These are phyloP conservation scores for Balamuthia mandrillaris DNA, from an alignment of 208 protist genomes.

Conservation along the genomic window DNA sequence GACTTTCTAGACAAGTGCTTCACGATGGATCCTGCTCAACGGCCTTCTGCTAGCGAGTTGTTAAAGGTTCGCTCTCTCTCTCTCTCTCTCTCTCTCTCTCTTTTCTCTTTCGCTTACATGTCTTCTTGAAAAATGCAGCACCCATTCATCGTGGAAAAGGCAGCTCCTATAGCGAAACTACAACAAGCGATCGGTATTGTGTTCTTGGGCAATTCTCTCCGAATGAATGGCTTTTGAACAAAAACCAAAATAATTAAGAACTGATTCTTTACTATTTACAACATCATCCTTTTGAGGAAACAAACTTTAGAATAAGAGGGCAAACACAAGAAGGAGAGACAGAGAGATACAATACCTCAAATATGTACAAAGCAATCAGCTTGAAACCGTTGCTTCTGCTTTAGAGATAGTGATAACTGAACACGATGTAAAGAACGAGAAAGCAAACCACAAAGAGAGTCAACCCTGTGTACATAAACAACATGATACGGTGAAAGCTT, in stretches of 20 bases:
- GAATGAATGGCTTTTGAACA: not conserved
- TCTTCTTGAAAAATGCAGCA: too few species aligned
- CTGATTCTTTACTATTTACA: too few species aligned
- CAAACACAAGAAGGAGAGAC: too few species aligned
- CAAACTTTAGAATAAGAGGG: too few species aligned
- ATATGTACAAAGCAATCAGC: too few species aligned
- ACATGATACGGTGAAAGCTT: not conserved
- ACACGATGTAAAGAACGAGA: too few species aligned
- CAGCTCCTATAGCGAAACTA: not conserved
- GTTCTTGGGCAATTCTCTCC: constrained; percentile 11
- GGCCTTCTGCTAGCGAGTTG: not conserved
- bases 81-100: not conserved
- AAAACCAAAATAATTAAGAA: not conserved
- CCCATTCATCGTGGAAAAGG: constrained; percentile 8
- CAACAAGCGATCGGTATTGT: constrained; percentile 2
- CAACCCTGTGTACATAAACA: not conserved
- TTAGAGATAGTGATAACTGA: too few species aligned
- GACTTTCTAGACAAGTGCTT: constrained; percentile 50
- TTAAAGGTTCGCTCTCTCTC: not conserved
- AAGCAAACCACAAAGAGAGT: too few species aligned
- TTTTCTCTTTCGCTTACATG: not conserved
- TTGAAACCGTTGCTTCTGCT: too few species aligned
- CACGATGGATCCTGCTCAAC: not conserved
- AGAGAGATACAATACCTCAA: too few species aligned
- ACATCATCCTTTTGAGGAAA: too few species aligned